Base-by-base conservation (phyloP, 2,329 filamentous ascomycete genomes). In the Colletotrichum liaoningense region DNA sequence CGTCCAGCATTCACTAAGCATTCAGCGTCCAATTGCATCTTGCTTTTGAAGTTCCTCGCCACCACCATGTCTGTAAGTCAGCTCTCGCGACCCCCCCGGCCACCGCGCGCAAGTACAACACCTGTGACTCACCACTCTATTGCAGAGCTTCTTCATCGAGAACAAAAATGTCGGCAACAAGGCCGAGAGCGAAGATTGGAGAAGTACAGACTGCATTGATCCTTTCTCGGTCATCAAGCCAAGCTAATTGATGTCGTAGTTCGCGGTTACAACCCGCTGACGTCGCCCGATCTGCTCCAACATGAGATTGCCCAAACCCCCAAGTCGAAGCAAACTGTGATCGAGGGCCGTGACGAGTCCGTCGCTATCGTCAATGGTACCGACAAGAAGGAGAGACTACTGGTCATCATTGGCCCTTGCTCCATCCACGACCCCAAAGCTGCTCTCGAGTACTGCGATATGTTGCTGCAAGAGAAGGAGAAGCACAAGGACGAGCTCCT, bases 391-490 rank as follows among this genome's bases (percentile, higher is more conserved):
- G 81, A 88, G 64, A 86, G 89, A 56, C 84, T 91, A 68, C 86
- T 91, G 55, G 88, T 99, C 76, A 93, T 98, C 80, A 92, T 98
- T 76, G 97, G 97, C 1, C 97, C 97, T 30, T 99, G 97, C 88
- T 98, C 95, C 28, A 98, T 99, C 83, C 97, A 99, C 87, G 97
- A 99, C 82, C 96, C 97, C 22, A 87, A 92, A 68, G 93, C 95
- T 75, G 96, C 96, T 12, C 90, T 98, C 77, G 94, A 96, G 81
- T 99, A 99, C 91, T 97, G 95, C 88, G 92, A 95, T 80, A 88
- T 93, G 76, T 88, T 99, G 75, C 83, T 97, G 77, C 88, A 91
- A 80, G 88, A 97, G 79, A 95, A 96, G 84, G 91, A 95, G 81
- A 97, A 97, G 87, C 93, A 98, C 87, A 90, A 93, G 82, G 90